Percentiles rank a stretch among this genome's conserved stretches.
These are phyloP conservation scores for Lichtheimia ramosa DNA, from an alignment of 371 early-diverging fungal species.

Conservation along the genomic window DNA sequence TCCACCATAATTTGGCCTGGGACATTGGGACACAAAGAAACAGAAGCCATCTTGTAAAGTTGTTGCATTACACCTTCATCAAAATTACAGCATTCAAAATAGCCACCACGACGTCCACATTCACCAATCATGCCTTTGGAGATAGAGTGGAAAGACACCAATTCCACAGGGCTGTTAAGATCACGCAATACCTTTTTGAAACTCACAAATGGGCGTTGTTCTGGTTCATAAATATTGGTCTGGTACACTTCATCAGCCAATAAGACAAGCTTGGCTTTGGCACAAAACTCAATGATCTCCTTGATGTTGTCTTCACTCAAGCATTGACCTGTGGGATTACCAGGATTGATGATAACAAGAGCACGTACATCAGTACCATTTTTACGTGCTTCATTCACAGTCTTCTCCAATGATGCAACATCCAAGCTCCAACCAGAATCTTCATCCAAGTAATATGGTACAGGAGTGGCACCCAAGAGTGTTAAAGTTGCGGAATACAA, in stretches of 20 bases:
- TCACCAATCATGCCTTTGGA: conserved; percentile 99
- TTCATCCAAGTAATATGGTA: conserved; percentile 92
- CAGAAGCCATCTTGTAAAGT: conserved; percentile 91
- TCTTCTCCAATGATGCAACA: conserved; percentile 55
- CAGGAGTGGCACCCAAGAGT: conserved; percentile 73
- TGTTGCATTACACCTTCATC: conserved; percentile 75
- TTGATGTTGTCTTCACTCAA: conserved; percentile 75
- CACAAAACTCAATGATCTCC: conserved; percentile 82
- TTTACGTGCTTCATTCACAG: conserved; percentile 61
- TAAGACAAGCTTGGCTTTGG: conserved; percentile 72
- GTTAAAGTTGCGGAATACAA: conserved; percentile 90
- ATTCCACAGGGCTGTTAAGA: conserved; percentile 62
- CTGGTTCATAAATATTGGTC: conserved; percentile 83
- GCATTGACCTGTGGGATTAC: conserved; percentile 94
- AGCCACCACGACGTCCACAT: conserved; percentile 97
- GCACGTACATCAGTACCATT: conserved; percentile 86
- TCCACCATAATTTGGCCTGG: conserved; percentile 88
- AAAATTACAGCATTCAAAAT: conserved; percentile 90
- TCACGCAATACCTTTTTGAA: conserved; percentile 85
- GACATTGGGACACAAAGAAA: conserved; percentile 90
- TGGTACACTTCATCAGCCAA: conserved; percentile 97
- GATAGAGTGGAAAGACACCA: conserved; percentile 71
- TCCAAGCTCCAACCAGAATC: conserved; percentile 77
- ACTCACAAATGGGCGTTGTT: conserved; percentile 84
- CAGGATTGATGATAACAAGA: conserved; percentile 94